Base-by-base conservation (phyloP, 2,329 filamentous ascomycete genomes). In the Cytospora leucostoma region DNA sequence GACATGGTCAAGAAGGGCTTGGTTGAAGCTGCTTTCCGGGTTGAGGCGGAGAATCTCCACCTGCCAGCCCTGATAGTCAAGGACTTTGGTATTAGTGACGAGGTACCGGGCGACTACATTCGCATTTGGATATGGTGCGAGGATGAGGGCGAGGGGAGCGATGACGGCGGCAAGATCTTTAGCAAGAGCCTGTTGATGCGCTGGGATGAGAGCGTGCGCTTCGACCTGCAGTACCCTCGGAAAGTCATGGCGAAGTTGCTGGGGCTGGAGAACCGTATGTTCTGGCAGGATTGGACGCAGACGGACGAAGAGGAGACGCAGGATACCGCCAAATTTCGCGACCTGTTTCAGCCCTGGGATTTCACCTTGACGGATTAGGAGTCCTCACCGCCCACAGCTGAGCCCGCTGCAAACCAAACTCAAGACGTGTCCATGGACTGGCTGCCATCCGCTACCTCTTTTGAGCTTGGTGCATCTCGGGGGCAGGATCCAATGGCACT, bases 161-260 rank as follows among this genome's bases (percentile, higher is more conserved):
- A 72, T 1, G 69, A 65, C 5, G 65, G 73, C 50, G 72, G 70
- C 12, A 72, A 72, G 60, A 83, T 86, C 67, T 81, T 85, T 72
- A 86, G 90, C 66, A 88, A 88, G 68, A 88, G 86, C 62, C 79
- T 97, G 63, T 82, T 93, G 59, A 85, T 98, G 78, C 86, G 86
- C 7, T 82, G 97, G 10, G 84, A 88, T 64, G 79, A 87, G 33
- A 87, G 85, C 19, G 84, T 90, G 67, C 85, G 89, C 15, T 98
- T 99, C 73, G 93, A 97, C 72, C 77, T 97, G 53, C 94, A 98
- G 73, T 98, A 96, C 71, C 93, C 91, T 4, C 84, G 96, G 49
- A 86, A 88, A 52, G 95, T 97, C 4, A 79, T 98, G 74, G 94
- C 92, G 1, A 97, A 97, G 77, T 79, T 99, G 58, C 80, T 99